Evolutionary conservation across 2,329 filamentous ascomycete genomes (phyloP), one percentile per base, ranked within the genome.

Genomic region (Claviceps citrina): DNA sequence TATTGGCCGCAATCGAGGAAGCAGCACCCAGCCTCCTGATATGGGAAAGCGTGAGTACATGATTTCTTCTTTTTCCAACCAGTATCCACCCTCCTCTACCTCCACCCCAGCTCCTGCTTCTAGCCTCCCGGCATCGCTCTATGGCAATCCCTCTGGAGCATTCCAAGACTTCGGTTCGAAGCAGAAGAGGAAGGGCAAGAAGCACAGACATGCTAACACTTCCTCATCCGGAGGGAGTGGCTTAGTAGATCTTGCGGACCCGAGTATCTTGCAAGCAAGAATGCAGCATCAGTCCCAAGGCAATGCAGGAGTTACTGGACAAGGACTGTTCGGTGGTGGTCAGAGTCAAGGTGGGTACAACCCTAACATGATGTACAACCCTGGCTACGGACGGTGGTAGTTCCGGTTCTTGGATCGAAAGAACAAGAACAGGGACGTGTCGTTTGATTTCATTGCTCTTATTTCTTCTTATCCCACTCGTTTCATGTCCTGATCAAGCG

Each of bases 161-260:
- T 85, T 84, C 70, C 83, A 87, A 78, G 86, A 93, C 63, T 79
- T 81, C 69, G 82, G 82, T 69, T 81, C 84, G 70, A 93, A 94
- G 80, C 86, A 93, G 77, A 94, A 93, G 81, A 95, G 94, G 78
- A 94, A 94, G 85, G 86, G 86, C 73, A 95, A 94, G 79, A 95
- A 95, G 85, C 89, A 95, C 76, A 93, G 87, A 80, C 87, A 95
- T 81, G 89, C 86, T 91, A 94, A 95, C 85, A 95, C 89, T 89
- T 94, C 87, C 84, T 96, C 89, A 79, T 93, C 86, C 78, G 83
- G 83, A 73, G 87, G 86, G 78, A 84, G 85, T 84, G 87, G 84
- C 73, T 78, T 95, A 89, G 87, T 93, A 72, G 87, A 96, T 93
- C 85, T 94, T 87, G 85, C 84, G 74, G 87, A 96, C 85, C 89